Base-by-base conservation (phyloP, 768 basidiomycete species). In the Xerocomellus chrysenteron region DNA sequence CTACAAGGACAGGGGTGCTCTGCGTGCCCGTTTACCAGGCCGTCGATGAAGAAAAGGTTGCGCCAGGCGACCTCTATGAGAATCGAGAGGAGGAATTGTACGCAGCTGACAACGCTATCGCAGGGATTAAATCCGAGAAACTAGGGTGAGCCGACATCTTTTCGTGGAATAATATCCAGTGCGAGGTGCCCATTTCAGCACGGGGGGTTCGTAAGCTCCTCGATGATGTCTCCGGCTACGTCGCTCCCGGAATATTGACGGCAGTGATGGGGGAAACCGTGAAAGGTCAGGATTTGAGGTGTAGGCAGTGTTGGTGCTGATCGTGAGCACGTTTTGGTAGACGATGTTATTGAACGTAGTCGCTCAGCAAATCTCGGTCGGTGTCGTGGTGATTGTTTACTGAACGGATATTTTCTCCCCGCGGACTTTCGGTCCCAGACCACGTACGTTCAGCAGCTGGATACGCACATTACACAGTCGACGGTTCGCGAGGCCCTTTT, bases 401-500 rank as follows among this genome's bases (percentile, higher is more conserved):
- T 88, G 66, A 80, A 88, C 65, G 78, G 83, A 0, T 80, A 78
- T 47, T 55, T 70, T 0, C 73, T 81, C 26, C 85, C 84, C 10
- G 64, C 68, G 0, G 81, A 88, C 59, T 88, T 86, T 62, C 79
- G 81, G 60, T 75, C 87, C 56, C 86, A 87, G 75, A 88, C 85
- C 2, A 58, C 42, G 0, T 61, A 61, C 16, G 60, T 56, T 24
- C 92, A 95, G 65, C 94, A 96, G 66, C 82, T 83, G 78, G 91
- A 92, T 62, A 87, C 84, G 0, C 93, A 94, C 72, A 78, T 87
- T 19, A 80, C 84, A 24, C 83, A 85, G 9, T 73, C 83, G 2
- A 94, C 90, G 8, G 91, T 94, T 14, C 82, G 89, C 28, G 90
- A 94, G 65, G 90, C 92, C 1, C 75, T 94, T 11, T 72, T 83